Base-by-base conservation (phyloP, 257 asterid genomes). In the Penstemon barbatus region DNA sequence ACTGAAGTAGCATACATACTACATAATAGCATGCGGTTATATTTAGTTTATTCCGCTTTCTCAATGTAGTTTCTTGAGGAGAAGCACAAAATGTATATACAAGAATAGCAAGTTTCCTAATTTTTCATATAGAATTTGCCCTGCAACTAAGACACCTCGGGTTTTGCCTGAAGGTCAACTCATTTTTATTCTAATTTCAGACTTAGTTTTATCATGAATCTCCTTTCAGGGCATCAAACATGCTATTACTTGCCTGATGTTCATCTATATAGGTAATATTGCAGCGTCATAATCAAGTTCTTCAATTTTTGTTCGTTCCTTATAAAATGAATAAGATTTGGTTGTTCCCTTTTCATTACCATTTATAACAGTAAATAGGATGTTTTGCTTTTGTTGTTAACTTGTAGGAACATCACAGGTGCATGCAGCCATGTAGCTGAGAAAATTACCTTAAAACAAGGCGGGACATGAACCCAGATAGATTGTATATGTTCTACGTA, bases 61-160 rank as follows among this genome's bases (percentile, higher is more conserved):
- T 18, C n/a, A 58, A 44, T 6, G 8, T 45, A 36, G 59, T 64
- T 67, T 58, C 48, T 58, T 55, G 9, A 56, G n/a, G 55, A 66
- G 58, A 76, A 63, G 58, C 69, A 64, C 70, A 13, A 8, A 40
- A 6, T 53, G 56, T 58, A 25, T 49, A 2, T 43, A 5, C 13
- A 61, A 61, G 66, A 55, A 45, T 3, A 51, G 9, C 9, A 38
- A 3, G 57, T 44, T 41, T 73, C 45, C 50, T 52, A 15, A 25
- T 36, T 12, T 13, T 56, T 57, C 9, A 57, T 4, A 38, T 15
- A n/a, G 15, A 44, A 15, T 15, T 58, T 36, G 10, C 1, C 48
- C 37, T 65, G 57, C 48, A 41, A 45, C 56, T 66, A 39, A 48
- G 46, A 44, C 36, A 38, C 5, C 48, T 68, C 52, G 13, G 4